These are phyloP conservation scores for Mucor ambiguus DNA, from an alignment of 371 early-diverging fungal species.

Conservation along the genomic window DNA sequence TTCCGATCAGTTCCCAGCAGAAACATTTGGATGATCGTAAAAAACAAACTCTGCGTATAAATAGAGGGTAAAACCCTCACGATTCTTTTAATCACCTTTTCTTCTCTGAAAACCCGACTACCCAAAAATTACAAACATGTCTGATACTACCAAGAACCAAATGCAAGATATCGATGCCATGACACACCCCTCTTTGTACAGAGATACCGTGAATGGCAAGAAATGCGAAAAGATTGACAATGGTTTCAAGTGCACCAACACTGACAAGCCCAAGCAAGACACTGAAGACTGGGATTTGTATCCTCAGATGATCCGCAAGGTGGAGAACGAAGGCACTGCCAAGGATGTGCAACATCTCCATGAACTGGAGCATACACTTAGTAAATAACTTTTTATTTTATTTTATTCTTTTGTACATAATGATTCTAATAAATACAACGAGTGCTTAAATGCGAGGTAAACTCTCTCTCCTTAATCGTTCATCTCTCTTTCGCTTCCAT, in stretches of 20 bases:
- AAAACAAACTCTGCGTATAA: neutral
- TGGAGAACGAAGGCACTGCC: slow-evolving; percentile 58
- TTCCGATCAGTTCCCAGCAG: slow-evolving; percentile 4
- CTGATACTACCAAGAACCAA: slow-evolving; percentile 3
- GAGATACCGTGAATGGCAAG: slow-evolving; percentile 21
- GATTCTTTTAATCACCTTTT: neutral
- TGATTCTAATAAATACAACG: neutral
- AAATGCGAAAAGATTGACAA: slow-evolving; percentile 5
- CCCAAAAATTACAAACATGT: neutral
- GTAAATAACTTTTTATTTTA: slow-evolving; percentile 1
- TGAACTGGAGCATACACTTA: slow-evolving; percentile 8
- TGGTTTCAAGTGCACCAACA: neutral
- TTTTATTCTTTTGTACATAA: neutral
- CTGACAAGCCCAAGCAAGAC: neutral
- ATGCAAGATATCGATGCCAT: slow-evolving; percentile 11
- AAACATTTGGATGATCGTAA: slow-evolving; percentile 4
- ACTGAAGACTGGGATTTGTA: slow-evolving; percentile 43
- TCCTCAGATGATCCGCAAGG: slow-evolving; percentile 39
- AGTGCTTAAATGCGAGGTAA: neutral
- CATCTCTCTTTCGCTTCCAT: slow-evolving; percentile 47
- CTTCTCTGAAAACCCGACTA: neutral
- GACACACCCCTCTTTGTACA: slow-evolving; percentile 26
- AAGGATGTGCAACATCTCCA: slow-evolving; percentile 46
- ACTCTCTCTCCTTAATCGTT: slow-evolving; percentile 14
- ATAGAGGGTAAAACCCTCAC: neutral